A percentile compares a stretch with the other conserved stretches of the same genome.
These are phyloP conservation scores for Echria macrotheca DNA, from an alignment of 495 filamentous ascomycete genomes.

Conservation along the genomic window DNA sequence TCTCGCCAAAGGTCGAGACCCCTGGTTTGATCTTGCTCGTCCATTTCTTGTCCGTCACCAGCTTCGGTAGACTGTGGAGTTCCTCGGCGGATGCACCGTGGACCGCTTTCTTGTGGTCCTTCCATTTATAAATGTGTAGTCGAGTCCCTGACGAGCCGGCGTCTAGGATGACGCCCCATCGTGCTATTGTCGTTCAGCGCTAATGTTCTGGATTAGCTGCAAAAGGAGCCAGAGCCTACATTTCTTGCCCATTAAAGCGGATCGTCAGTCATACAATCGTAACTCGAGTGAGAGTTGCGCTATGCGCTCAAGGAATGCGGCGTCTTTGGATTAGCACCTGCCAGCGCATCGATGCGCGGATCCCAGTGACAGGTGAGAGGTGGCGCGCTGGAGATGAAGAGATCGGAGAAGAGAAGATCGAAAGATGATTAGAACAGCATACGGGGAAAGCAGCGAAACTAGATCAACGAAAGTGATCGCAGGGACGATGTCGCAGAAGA, in stretches of 20 bases:
- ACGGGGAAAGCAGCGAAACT: slow-evolving; percentile 8
- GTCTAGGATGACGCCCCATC: slow-evolving; percentile 59
- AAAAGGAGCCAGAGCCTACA: slow-evolving; percentile 9
- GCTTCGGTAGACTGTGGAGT: slow-evolving; percentile 64
- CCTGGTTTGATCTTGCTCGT: slow-evolving; percentile 91
- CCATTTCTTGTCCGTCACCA: slow-evolving; percentile 81
- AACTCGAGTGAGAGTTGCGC: too few species aligned
- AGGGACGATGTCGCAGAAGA: slow-evolving; percentile 11
- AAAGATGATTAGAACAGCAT: slow-evolving; percentile 14
- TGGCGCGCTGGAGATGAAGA: too few species aligned
- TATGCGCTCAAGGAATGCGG: too few species aligned
- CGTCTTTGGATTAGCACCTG: too few species aligned
- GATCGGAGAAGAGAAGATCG: slow-evolving; percentile 8
- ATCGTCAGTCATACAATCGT: neutral
- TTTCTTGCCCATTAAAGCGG: slow-evolving; percentile 18
- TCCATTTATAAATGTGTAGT: slow-evolving; percentile 88
- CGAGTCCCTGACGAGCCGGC: slow-evolving; percentile 75
- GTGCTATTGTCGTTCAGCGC: slow-evolving; percentile 30
- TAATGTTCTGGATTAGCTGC: neutral
- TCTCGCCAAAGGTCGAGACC: slow-evolving; percentile 82
- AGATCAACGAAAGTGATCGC: slow-evolving; percentile 24
- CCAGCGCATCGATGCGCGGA: too few species aligned
- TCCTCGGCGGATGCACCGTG: slow-evolving; percentile 55
- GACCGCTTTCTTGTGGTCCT: slow-evolving; percentile 64
- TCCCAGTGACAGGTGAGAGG: too few species aligned